Conservation (phyloP, 108 stramenopile species). For the Asterionellopsis glacialis region DNA sequence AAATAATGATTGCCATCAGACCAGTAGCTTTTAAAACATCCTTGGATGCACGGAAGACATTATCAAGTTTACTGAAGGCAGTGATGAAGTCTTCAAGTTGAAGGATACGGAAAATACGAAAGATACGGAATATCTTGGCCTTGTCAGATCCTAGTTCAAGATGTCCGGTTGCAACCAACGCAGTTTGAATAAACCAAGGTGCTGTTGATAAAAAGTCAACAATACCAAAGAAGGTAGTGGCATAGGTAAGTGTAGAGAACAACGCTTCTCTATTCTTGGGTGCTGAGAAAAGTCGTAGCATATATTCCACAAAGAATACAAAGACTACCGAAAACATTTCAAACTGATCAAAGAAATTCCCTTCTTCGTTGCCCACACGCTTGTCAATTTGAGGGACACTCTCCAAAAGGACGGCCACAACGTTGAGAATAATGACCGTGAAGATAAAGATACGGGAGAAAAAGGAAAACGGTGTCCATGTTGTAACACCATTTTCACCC, state of each 20-base stretch:
- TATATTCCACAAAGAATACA: slow-evolving; percentile 50
- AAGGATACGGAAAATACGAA: slow-evolving; percentile 85
- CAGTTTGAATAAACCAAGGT: slow-evolving; percentile 80
- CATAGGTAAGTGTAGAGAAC: slow-evolving; percentile 68
- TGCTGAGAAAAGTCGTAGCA: slow-evolving; percentile 78
- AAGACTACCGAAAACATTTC: slow-evolving; percentile 84
- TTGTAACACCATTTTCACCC: slow-evolving; percentile 27
- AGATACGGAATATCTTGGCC: slow-evolving; percentile 77
- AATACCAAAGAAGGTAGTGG: slow-evolving; percentile 89
- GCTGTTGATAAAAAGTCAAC: slow-evolving; percentile 80
- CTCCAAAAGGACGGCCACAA: slow-evolving; percentile 76
- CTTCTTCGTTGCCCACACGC: slow-evolving; percentile 57
- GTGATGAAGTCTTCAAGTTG: slow-evolving; percentile 87
- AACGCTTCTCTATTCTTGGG: slow-evolving; percentile 80
- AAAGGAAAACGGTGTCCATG: slow-evolving; percentile 32
- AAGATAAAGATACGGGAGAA: slow-evolving; percentile 60
- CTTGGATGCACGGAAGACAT: slow-evolving; percentile 82
- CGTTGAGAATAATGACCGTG: slow-evolving; percentile 72
- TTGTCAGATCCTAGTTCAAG: slow-evolving; percentile 38
- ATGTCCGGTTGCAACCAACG: slow-evolving; percentile 39
- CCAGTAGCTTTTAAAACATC: slow-evolving; percentile 87
- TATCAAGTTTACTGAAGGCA: slow-evolving; percentile 90
- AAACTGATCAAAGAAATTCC: slow-evolving; percentile 77
- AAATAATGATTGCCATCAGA: slow-evolving; percentile 85
- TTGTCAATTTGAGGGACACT: slow-evolving; percentile 67